Conservation (phyloP, 2,329 filamentous ascomycete genomes). For the Ophiobolus disseminans region DNA sequence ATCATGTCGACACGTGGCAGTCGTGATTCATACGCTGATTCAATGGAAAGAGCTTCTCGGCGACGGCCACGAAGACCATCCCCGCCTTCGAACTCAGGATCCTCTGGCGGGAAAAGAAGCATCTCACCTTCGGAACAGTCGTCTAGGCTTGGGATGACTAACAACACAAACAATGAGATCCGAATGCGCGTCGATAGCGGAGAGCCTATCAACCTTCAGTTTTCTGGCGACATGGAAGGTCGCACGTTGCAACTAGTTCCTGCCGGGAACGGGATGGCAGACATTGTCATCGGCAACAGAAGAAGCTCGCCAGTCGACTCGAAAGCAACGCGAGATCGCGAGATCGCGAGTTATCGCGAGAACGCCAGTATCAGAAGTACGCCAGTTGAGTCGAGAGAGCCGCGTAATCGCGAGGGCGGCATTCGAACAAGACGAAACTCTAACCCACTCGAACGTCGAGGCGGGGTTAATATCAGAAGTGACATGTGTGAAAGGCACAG, state of each 20-base stretch:
- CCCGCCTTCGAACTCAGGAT: neutral
- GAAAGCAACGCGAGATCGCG: no score
- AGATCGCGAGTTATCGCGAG: no score
- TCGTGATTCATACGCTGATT: constrained; percentile 33
- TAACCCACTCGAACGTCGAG: no score
- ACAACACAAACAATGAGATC: neutral
- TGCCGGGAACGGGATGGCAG: neutral
- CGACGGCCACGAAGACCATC: constrained; percentile 26
- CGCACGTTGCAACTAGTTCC: neutral
- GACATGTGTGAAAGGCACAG: no score
- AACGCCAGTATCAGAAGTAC: no score
- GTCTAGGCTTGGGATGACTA: neutral
- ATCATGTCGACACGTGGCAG: constrained; percentile 39
- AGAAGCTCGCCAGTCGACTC: no score
- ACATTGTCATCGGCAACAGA: neutral
- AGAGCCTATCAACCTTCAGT: neutral
- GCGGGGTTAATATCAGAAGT: no score
- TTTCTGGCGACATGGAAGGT: neutral
- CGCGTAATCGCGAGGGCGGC: no score
- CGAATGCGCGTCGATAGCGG: neutral
- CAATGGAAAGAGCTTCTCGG: constrained; percentile 38
- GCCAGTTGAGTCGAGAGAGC: no score
- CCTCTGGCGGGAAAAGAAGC: neutral
- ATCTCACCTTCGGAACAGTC: neutral
- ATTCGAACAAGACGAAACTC: no score